These are phyloP conservation scores for Fusarium camptoceras DNA, from an alignment of 2,329 filamentous ascomycete species.

Conservation along the genomic window DNA sequence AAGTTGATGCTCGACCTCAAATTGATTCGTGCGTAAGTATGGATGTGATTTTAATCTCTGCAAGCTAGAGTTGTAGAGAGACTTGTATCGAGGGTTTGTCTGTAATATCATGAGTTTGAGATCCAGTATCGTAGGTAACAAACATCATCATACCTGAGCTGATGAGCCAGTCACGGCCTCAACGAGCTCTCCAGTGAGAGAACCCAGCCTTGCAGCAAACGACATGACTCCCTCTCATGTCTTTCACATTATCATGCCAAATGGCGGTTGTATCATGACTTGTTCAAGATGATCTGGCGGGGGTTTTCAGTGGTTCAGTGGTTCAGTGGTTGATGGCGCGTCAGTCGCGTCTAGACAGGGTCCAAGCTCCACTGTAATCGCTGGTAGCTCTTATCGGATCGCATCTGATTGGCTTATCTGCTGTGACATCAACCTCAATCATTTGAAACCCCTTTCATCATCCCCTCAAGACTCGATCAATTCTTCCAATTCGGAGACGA, in stretches of 20 bases:
- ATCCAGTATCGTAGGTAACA: constrained; percentile 1
- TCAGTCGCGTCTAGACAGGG: constrained; percentile 40
- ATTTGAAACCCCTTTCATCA: constrained; percentile 39
- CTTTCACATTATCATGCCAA: constrained; percentile 19
- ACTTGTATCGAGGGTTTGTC: constrained; percentile 54
- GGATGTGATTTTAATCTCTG: constrained; percentile 65
- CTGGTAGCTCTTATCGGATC: constrained; percentile 3
- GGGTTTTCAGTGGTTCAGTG: neutral
- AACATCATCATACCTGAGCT: constrained; percentile 57
- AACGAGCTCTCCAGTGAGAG: constrained; percentile 78
- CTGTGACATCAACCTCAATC: constrained; percentile 42
- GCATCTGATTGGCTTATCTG: constrained; percentile 35
- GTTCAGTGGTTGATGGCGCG: constrained; percentile 38
- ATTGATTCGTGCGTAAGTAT: constrained; percentile 78
- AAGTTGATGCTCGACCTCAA: constrained; percentile 74
- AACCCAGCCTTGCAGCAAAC: constrained; percentile 72
- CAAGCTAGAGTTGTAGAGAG: constrained; percentile 62
- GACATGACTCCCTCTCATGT: constrained; percentile 67
- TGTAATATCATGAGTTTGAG: constrained; percentile 31
- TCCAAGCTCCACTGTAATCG: constrained; percentile 24
- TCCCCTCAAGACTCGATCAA: neutral
- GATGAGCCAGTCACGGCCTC: constrained; percentile 69
- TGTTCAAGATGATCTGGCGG: constrained; percentile 23
- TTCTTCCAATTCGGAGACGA: constrained; percentile 8
- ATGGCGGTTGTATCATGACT: constrained; percentile 35